Percentiles rank a stretch among this genome's conserved stretches.
phyloP scores from a whole-genome alignment of 1,284 basidiomycete species.

The Hemileia vastatrix region DNA sequence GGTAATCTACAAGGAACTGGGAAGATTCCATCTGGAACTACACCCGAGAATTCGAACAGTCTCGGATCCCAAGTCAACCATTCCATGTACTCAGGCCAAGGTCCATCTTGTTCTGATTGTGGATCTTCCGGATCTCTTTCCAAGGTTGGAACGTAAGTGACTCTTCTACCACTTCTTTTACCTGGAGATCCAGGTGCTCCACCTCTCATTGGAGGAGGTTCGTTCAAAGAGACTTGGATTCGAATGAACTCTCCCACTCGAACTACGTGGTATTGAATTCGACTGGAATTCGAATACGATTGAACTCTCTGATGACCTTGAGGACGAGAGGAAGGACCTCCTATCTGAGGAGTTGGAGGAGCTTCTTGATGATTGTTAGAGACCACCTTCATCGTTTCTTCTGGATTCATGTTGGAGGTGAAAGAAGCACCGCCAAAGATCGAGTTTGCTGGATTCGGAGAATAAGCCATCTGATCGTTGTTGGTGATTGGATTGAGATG shows the following conservation, averaged over 20 bases:
- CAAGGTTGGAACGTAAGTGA: slow-evolving; percentile 31
- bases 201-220: slow-evolving; percentile 32
- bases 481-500: background rate
- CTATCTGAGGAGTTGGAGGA: slow-evolving; percentile 7
- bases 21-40: slow-evolving; percentile 24
- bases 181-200: slow-evolving; percentile 35
- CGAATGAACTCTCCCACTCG: slow-evolving; percentile 28
- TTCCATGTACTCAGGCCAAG: slow-evolving; percentile 23
- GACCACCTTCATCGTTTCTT: slow-evolving; percentile 1
- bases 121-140: slow-evolving; percentile 27
- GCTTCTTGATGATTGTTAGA: background rate
- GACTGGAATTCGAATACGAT: background rate
- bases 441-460: background rate
- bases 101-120: slow-evolving; percentile 31
- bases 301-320: background rate
- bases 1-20: background rate
- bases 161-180: slow-evolving; percentile 27
- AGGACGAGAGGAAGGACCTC: background rate
- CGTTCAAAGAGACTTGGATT: slow-evolving; percentile 28
- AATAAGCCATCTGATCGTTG: background rate
- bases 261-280: background rate
- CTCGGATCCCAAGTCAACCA: slow-evolving; percentile 36
- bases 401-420: slow-evolving; percentile 7
- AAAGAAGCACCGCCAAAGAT: slow-evolving; percentile 22
- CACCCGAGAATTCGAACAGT: slow-evolving; percentile 33